phyloP scores from a whole-genome alignment of 169 alveolate genomes.

The Plasmodium falciparum region DNA sequence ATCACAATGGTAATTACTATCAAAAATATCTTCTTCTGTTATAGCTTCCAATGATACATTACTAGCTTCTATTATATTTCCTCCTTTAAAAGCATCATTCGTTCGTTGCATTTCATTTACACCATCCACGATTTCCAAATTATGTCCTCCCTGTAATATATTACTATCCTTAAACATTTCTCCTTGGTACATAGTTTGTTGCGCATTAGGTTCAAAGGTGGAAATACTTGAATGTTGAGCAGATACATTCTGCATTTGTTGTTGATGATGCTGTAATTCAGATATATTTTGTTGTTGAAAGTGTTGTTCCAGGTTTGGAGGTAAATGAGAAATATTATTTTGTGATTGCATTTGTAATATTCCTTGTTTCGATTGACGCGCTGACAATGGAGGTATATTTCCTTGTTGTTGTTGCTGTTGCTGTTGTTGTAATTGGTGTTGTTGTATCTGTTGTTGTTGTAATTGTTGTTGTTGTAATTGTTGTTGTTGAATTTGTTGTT shows the following conservation, averaged over 20 bases:
- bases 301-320: slow-evolving; percentile 6
- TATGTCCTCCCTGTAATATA: slow-evolving; percentile 12
- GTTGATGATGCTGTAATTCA: not conserved
- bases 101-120: slow-evolving; percentile 68
- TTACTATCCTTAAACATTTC: slow-evolving; percentile 28
- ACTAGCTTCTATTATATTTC: not conserved
- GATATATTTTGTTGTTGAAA: not conserved
- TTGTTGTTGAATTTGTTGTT: slow-evolving; percentile 5
- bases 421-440: slow-evolving; percentile 18
- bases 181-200: not conserved
- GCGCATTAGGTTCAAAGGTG: slow-evolving; percentile 4
- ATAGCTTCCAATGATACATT: slow-evolving; percentile 36
- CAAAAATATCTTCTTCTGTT: slow-evolving; percentile 63
- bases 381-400: slow-evolving; percentile 23
- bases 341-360: slow-evolving; percentile 9
- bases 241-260: not conserved
- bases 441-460: slow-evolving; percentile 1
- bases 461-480: slow-evolving; percentile 9
- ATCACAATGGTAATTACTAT: slow-evolving; percentile 84
- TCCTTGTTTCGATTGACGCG: slow-evolving; percentile 4
- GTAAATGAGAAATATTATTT: slow-evolving; percentile 28
- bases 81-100: not conserved
- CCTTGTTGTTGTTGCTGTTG: slow-evolving; percentile 22
- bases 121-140: slow-evolving; percentile 41
- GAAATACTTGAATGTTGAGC: slow-evolving; percentile 24